Percentiles rank a stretch among this genome's conserved stretches.
Conservation (phyloP, 2,329 filamentous ascomycete genomes). For the Stagonosporopsis chrysanthemi region DNA sequence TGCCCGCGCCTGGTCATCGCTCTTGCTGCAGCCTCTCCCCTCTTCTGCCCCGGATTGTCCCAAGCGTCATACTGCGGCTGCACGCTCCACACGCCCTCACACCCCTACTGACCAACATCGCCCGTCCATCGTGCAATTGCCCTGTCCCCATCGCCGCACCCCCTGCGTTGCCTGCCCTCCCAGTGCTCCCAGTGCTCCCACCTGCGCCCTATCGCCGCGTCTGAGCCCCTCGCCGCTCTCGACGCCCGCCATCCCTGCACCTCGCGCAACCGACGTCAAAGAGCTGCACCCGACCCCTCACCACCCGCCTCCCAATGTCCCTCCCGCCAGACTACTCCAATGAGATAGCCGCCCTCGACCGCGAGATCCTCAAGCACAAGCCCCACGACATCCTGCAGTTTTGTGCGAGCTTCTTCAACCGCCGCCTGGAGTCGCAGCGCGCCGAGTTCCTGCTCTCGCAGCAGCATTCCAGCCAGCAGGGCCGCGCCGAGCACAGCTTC, state of each 20-base stretch:
- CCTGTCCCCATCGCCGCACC: conserved; percentile 3
- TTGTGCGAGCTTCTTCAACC: conserved; percentile 73
- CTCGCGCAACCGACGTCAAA: conserved; percentile 48
- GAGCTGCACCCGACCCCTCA: conserved; percentile 48
- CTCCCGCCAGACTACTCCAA: conserved; percentile 57
- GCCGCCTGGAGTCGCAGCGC: conserved; percentile 71
- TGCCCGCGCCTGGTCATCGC: conserved; percentile 23
- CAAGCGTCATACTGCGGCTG: conserved; percentile 25
- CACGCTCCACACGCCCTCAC: conserved; percentile 23
- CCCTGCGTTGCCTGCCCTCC: conserved; percentile 6
- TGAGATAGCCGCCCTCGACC: conserved; percentile 69
- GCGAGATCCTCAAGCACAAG: conserved; percentile 65
- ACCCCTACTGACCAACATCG: conserved; percentile 12
- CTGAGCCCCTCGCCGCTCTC: conserved; percentile 31
- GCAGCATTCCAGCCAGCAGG: conserved; percentile 55
- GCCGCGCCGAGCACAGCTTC: conserved; percentile 72
- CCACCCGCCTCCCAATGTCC: conserved; percentile 47
- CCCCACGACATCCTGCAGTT: conserved; percentile 73
- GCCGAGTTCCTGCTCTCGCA: conserved; percentile 61
- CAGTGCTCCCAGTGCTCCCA: not conserved
- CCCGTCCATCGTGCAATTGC: conserved; percentile 12
- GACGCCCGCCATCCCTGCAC: conserved; percentile 46
- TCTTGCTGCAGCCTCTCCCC: conserved; percentile 28
- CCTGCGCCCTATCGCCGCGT: conserved; percentile 37
- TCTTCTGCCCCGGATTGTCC: conserved; percentile 27